Conservation (phyloP, 2,329 filamentous ascomycete species). For the Harringtonia lauricola region DNA sequence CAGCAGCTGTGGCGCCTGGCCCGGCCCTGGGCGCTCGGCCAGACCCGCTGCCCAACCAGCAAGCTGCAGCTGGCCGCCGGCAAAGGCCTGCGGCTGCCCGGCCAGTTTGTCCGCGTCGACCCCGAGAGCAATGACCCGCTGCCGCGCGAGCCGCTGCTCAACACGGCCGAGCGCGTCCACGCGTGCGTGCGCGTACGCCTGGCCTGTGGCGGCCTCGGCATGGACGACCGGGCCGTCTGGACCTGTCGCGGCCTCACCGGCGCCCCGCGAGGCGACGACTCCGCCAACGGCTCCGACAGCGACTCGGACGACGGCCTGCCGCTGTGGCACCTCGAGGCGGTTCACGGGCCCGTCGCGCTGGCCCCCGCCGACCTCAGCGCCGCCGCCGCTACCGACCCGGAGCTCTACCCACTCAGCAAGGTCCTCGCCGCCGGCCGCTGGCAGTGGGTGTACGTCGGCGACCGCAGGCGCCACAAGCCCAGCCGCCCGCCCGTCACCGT, state of each 20-base stretch:
- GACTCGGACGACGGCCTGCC: conserved; percentile 1
- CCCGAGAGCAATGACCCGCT: conserved; percentile 22
- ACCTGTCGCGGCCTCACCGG: conserved; percentile 16
- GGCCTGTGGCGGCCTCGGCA: conserved; percentile 16
- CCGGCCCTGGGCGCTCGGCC: conserved; percentile 19
- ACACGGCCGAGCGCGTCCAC: conserved; percentile 27
- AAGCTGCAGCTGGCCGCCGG: conserved; percentile 17
- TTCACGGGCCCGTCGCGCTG: background rate
- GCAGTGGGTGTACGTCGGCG: conserved; percentile 17
- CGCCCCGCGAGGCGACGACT: background rate
- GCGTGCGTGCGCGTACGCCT: conserved; percentile 18
- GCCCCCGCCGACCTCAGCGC: background rate
- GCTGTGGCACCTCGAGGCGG: background rate
- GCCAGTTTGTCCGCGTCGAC: conserved; percentile 24
- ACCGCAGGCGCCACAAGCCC: background rate
- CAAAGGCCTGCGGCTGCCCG: conserved; percentile 20
- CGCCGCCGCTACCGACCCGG: background rate
- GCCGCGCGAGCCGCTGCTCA: conserved; percentile 21
- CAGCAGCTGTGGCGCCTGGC: conserved; percentile 12
- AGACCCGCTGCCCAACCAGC: conserved; percentile 17
- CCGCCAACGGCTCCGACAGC: background rate
- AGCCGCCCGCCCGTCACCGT: conserved; percentile 13
- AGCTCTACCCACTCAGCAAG: conserved; percentile 16
- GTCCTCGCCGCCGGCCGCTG: conserved; percentile 18
- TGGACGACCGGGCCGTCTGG: conserved; percentile 24